phyloP scores from a whole-genome alignment of 164 flowering plant genomes.

The Stephania japonica region DNA sequence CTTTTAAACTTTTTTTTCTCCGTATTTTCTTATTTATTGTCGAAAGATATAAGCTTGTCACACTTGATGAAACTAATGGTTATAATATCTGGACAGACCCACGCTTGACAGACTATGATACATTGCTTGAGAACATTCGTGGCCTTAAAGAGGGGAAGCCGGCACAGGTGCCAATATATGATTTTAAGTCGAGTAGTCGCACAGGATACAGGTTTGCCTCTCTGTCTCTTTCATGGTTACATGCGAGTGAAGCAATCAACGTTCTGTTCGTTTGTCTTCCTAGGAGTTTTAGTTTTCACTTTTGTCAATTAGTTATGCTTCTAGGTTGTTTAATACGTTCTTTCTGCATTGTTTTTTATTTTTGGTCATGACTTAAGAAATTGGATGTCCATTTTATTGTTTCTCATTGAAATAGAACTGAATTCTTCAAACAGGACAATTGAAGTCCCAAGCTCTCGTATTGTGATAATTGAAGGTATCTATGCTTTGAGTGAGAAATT shows the following conservation, averaged over 20 bases:
- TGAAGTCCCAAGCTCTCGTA: constrained; percentile 83
- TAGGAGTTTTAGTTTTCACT: neutral
- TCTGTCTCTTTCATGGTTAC: neutral
- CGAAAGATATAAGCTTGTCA: neutral
- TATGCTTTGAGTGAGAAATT: constrained; percentile 91
- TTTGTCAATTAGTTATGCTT: neutral
- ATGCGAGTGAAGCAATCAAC: neutral
- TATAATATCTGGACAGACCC: constrained; percentile 58
- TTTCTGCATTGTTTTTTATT: neutral
- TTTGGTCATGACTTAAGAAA: neutral
- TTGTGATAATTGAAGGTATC: constrained; percentile 92
- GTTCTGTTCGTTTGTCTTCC: neutral
- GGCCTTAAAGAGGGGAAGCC: constrained; percentile 72
- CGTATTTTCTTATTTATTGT: neutral
- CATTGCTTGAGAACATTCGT: constrained; percentile 75
- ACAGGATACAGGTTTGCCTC: constrained; percentile 74
- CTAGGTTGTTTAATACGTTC: neutral
- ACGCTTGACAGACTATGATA: constrained; percentile 93
- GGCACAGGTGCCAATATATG: constrained; percentile 85
- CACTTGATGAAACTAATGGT: constrained; percentile 4
- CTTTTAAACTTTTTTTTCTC: neutral
- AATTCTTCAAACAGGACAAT: constrained; percentile 44
- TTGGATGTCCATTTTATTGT: neutral
- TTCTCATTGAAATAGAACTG: neutral
- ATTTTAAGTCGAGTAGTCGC: constrained; percentile 88